These are phyloP conservation scores for Pythium oligandrum DNA, from an alignment of 352 stramenopile genomes.

Conservation along the genomic window DNA sequence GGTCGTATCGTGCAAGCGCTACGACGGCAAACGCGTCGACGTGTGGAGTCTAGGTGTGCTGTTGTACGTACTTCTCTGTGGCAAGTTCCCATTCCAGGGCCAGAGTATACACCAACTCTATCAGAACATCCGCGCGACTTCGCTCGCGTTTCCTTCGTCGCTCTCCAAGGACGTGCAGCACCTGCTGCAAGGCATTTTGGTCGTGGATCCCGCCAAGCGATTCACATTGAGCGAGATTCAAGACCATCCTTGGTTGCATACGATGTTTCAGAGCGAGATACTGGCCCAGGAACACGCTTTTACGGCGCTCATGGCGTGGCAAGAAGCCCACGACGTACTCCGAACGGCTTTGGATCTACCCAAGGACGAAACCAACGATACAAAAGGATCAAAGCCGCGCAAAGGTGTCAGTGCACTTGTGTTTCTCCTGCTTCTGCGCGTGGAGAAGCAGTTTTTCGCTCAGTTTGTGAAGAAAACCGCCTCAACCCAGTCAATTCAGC, in stretches of 20 bases:
- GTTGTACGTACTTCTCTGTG: constrained; percentile 42
- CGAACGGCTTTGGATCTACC: not conserved
- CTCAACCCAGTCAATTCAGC: too few species aligned
- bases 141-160: constrained; percentile 11
- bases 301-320: constrained; percentile 19
- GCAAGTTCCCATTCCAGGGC: constrained; percentile 81
- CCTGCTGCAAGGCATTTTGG: constrained; percentile 41
- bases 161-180: constrained; percentile 35
- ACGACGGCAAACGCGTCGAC: constrained; percentile 47
- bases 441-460: constrained; percentile 8
- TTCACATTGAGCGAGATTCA: constrained; percentile 28
- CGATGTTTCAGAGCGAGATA: not conserved
- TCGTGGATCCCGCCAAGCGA: constrained; percentile 35
- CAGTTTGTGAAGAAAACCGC: too few species aligned
- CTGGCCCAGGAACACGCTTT: not conserved
- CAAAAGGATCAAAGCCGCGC: constrained; percentile 4
- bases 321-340: constrained; percentile 9
- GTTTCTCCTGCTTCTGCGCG: constrained; percentile 8
- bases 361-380: not conserved
- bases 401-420: constrained; percentile 23
- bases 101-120: constrained; percentile 44
- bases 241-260: constrained; percentile 31
- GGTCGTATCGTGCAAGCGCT: constrained; percentile 44
- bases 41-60: constrained; percentile 60
- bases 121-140: constrained; percentile 23